phyloP scores from a whole-genome alignment of 1,139 yeast species.

The Kluyveromyces marxianus region DNA sequence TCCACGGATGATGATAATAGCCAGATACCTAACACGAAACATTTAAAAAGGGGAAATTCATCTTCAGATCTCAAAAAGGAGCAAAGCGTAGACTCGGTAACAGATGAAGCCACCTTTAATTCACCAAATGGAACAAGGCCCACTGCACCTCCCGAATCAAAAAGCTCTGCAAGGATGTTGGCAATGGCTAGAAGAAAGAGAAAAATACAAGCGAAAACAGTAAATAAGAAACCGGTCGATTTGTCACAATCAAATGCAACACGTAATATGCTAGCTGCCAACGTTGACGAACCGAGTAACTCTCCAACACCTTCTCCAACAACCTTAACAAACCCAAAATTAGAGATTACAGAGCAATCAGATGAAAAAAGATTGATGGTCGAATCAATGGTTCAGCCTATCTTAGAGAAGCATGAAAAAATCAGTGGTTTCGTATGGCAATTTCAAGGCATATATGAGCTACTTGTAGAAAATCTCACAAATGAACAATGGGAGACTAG shows the following conservation, averaged over 20 bases:
- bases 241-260: conserved; percentile 73
- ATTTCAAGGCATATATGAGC: conserved; percentile 92
- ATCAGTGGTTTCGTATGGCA: conserved; percentile 86
- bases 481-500: conserved; percentile 90
- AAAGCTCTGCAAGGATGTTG: conserved; percentile 71
- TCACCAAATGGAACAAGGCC: conserved; percentile 5
- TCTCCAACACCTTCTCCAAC: conserved; percentile 17
- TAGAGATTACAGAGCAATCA: conserved; percentile 67
- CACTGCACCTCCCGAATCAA: conserved; percentile 11
- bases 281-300: not conserved
- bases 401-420: conserved; percentile 66
- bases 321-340: conserved; percentile 30
- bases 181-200: conserved; percentile 94
- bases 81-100: not conserved
- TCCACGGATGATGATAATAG: not conserved
- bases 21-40: not conserved
- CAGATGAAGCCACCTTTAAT: not conserved
- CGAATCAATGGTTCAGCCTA: conserved; percentile 68
- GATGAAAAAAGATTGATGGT: conserved; percentile 78
- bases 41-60: not conserved
- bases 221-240: conserved; percentile 57
- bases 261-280: conserved; percentile 36
- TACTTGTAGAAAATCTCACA: conserved; percentile 70
- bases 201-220: conserved; percentile 65
- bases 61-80: conserved; percentile 10